Conservation (phyloP, 495 filamentous ascomycete genomes). For the Daldinia childiae region DNA sequence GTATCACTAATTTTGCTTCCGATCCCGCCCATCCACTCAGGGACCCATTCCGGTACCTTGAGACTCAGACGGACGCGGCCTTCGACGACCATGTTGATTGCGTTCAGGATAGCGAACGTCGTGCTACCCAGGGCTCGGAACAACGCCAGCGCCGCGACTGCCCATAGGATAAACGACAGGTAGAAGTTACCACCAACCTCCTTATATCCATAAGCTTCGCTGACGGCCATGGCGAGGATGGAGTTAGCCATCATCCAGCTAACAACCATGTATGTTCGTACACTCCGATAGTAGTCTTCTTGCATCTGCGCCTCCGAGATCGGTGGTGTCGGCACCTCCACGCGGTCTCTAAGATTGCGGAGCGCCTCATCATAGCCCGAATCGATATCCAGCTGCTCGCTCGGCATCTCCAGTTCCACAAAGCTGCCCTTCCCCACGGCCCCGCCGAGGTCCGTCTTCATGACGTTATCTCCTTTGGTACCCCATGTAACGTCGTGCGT, state of each 20-base stretch:
- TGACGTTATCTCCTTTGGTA: slow-evolving; percentile 97
- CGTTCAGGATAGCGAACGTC: slow-evolving; percentile 81
- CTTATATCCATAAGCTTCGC: slow-evolving; percentile 79
- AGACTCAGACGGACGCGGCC: slow-evolving; percentile 74
- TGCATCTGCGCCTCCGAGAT: slow-evolving; percentile 83
- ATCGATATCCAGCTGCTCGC: slow-evolving; percentile 97
- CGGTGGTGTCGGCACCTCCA: slow-evolving; percentile 74
- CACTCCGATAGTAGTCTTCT: slow-evolving; percentile 98
- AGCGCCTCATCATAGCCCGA: slow-evolving; percentile 96
- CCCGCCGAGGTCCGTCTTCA: slow-evolving; percentile 88
- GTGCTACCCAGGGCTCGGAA: slow-evolving; percentile 85
- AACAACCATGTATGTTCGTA: slow-evolving; percentile 98
- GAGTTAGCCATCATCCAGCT: slow-evolving; percentile 94
- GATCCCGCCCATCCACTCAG: slow-evolving; percentile 59
- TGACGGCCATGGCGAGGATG: slow-evolving; percentile 90
- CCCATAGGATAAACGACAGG: slow-evolving; percentile 91
- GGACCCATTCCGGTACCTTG: slow-evolving; percentile 60
- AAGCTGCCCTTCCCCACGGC: slow-evolving; percentile 76
- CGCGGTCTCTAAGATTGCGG: slow-evolving; percentile 90
- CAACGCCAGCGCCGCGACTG: slow-evolving; percentile 83
- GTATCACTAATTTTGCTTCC: slow-evolving; percentile 54
- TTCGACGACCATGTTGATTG: slow-evolving; percentile 85
- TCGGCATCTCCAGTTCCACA: slow-evolving; percentile 94
- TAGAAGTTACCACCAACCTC: slow-evolving; percentile 86
- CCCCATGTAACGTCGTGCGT: slow-evolving; percentile 99